Percentiles rank a stretch among this genome's conserved stretches.
Conservation (phyloP, 805 yeast genomes). For the Myxozyma vanderwaltii region DNA sequence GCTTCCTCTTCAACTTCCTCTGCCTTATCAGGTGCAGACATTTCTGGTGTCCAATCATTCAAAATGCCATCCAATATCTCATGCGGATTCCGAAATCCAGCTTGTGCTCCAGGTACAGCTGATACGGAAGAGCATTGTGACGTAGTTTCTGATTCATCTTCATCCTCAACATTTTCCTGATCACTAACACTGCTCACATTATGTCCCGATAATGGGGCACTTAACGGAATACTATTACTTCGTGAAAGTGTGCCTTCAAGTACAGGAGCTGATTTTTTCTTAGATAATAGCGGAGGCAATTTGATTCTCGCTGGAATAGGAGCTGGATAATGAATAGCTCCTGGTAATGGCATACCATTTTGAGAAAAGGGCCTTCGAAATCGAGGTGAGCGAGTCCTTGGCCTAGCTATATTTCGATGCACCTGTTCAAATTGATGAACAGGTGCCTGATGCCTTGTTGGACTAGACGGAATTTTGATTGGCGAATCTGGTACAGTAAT, state of each 20-base stretch:
- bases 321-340: slow-evolving; percentile 22
- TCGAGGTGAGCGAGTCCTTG: neutral
- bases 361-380: neutral
- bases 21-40: neutral
- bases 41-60: neutral
- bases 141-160: neutral
- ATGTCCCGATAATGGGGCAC: neutral
- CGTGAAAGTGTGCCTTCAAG: neutral
- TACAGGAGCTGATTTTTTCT: neutral
- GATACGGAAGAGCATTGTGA: neutral
- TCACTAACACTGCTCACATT: neutral
- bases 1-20: slow-evolving; percentile 11
- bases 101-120: slow-evolving; percentile 5
- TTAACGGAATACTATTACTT: neutral
- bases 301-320: slow-evolving; percentile 25
- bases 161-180: neutral
- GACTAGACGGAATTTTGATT: neutral
- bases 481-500: neutral
- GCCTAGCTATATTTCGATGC: neutral
- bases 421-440: neutral
- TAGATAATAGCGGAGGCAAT: slow-evolving; percentile 22
- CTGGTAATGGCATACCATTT: neutral
- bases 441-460: neutral
- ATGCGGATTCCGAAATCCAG: slow-evolving; percentile 18
- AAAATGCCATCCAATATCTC: slow-evolving; percentile 16